phyloP scores from a whole-genome alignment of 495 filamentous ascomycete species.

The Trichoderma orchidacearum region DNA sequence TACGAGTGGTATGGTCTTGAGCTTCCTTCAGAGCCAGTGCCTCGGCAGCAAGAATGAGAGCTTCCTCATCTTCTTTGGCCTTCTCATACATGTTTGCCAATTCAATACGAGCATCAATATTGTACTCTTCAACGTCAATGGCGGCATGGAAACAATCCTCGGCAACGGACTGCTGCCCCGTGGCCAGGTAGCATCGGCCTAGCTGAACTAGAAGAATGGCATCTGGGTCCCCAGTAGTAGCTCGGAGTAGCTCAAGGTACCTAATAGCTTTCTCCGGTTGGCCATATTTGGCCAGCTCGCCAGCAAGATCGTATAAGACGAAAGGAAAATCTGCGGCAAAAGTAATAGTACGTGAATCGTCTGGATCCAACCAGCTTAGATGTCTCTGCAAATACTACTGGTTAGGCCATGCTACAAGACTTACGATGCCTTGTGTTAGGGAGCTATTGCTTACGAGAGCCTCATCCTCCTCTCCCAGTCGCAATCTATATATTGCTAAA shows the following conservation, averaged over 20 bases:
- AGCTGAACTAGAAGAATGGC: constrained; percentile 53
- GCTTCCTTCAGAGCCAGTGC: constrained; percentile 44
- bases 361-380: constrained; percentile 43
- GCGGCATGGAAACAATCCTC: constrained; percentile 62
- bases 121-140: constrained; percentile 50
- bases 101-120: constrained; percentile 55
- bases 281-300: constrained; percentile 44
- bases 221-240: constrained; percentile 43
- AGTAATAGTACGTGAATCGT: constrained; percentile 30
- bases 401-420: not conserved
- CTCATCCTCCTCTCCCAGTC: constrained; percentile 55
- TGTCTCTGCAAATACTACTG: constrained; percentile 9
- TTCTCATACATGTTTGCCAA: constrained; percentile 72
- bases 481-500: constrained; percentile 67
- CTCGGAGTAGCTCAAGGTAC: constrained; percentile 58
- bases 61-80: constrained; percentile 52
- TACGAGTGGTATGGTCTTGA: constrained; percentile 4
- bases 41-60: constrained; percentile 59
- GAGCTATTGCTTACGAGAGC: constrained; percentile 44
- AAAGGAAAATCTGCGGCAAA: constrained; percentile 52
- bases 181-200: constrained; percentile 53
- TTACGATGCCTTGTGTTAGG: not conserved
- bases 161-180: constrained; percentile 50
- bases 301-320: constrained; percentile 60
- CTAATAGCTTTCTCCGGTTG: constrained; percentile 49